Base-by-base conservation (phyloP, 805 yeast genomes). In the Yueomyces sp. region DNA sequence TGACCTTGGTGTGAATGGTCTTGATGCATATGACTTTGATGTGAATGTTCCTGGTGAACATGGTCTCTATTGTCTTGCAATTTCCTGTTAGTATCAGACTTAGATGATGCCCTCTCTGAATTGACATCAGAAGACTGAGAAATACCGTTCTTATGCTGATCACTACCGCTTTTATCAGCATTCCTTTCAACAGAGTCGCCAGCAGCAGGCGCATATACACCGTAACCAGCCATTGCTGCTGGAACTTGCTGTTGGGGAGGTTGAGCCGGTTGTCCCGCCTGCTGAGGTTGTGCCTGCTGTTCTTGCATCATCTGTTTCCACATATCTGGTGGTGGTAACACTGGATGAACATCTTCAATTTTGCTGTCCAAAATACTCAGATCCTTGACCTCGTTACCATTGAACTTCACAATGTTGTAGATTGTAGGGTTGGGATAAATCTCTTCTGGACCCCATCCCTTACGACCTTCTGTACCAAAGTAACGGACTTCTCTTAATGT, bases 331-430 rank as follows among this genome's bases (percentile, higher is more conserved):
- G 53, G 47, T 41, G 63, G 61, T 36, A 59, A 52, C 8, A 71
- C 74, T 1, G 85, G 81, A 50, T 71, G 69, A 31, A 81, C 83
- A 46, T 76, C 76, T 38, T 77, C 80, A 46, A 79, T 65, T 3
- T 79, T 77, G 36, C 70, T 70, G 49, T 87, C 96, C 55, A 90
- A 70, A 44, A 92, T 92, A 51, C 78, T 77, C 62, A 92, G 71
- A 56, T 84, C 95, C 64, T 85, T 83, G 27, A 92, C 96, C 54
- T 90, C 96, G 28, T 84, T 76, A 36, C 98, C 98, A 52, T 88
- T 77, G 61, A 92, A 83, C 44, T 82, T 84, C 42, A 92, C 85
- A 45, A 74, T 75, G 29, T 84, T 88, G 63, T 77, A 85, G 12
- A 81, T 72, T 38, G 69, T 71, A n/a, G 69, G 63, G 26, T 85